Base-by-base conservation (phyloP, 768 basidiomycete species). In the Lentinula edodes region DNA sequence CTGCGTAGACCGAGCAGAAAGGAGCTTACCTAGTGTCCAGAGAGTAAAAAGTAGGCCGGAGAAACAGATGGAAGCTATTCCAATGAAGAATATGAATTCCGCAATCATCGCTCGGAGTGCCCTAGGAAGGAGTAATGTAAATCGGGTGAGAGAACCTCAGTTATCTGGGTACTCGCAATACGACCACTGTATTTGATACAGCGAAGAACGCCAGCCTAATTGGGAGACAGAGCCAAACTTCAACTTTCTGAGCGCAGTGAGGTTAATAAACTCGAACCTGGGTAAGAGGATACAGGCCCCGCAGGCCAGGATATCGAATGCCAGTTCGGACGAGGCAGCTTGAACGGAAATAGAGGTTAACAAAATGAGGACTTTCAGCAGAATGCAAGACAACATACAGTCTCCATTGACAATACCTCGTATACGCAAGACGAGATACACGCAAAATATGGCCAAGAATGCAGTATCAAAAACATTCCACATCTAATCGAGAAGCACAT, bases 401-500 rank as follows among this genome's bases (percentile, higher is more conserved):
- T 93, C 79, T 34, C 75, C 68, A 60, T 74, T 65, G 13, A 76
- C 67, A 13, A 94, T 74, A 0, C 90, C 93, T 65, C 82, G 80
- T 53, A 85, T 73, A 46, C 93, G 83, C 62, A 93, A 73, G 6
- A 71, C 78, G 2, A 89, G 69, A 70, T 91, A 96, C 6, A 77
- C 78, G 28, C 90, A 67, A 71, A 90, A 93, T 52, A 93, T 77
- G 28, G 84, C 62, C 63, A 86, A 80, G 70, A 92, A 92, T 0
- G 83, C 80, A 23, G 89, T 86, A 72, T 92, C 94, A 66, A 95
- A 93, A 5, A 85, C 88, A 69, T 94, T 95, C 94, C 94, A 96
- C 64, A 95, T 85, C 91, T 95, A 66, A 57, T 32, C 38, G 50
- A 50, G 56, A 58, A 13, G 59, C 41, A 55, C 52, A 60, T 42